Base-by-base conservation (phyloP, 2,329 filamentous ascomycete species). In the Nigrospora oryzae region DNA sequence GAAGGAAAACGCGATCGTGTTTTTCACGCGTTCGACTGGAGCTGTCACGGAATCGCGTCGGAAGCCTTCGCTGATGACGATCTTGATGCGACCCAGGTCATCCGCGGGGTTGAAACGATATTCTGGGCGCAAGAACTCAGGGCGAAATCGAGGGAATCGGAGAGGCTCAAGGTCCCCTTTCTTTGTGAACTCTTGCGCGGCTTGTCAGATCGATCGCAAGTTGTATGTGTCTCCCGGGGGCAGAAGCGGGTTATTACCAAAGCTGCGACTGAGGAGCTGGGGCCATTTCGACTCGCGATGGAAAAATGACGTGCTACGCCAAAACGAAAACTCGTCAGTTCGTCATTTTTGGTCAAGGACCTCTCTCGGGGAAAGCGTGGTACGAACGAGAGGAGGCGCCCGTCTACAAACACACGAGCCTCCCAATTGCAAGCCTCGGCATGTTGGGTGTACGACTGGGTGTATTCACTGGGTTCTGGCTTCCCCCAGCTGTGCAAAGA, bases 1-100 rank as follows among this genome's bases (percentile, higher is more conserved):
- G 55, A 94, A 95, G 1, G 88, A 83, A 62, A 95, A 93, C 13
- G 77, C 77, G 19, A 89, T 77, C 38, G 89, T 64, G 55, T 90
- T 87, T 57, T 83, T 85, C 49, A 86, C 68, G 36, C 80, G 70
- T 54, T 87, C 81, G 51, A 86, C 79, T 0, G 79, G 75, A 36
- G 68, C 63, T 2, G 67, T 65, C 1, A 65, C 45, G 2, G 68
- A 76, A 47, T 75, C 70, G 34, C 79, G 69, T 11, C 74, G 69
- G 46, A 89, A 81, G 0, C 86, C 83, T 58, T 91, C 87, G 40
- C 84, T 81, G 46, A 95, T 75, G 44, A 89, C 63, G 23, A 94
- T 63, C 58, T 84, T 89, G 65, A 95, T 84, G 8, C 87, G 79
- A 7, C 88, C 87, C 16, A 84, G 62, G 30, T 83, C 71, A 47